Evolutionary conservation across 345 rosid species (phyloP).

Genomic region (Eucalyptus viminalis): DNA sequence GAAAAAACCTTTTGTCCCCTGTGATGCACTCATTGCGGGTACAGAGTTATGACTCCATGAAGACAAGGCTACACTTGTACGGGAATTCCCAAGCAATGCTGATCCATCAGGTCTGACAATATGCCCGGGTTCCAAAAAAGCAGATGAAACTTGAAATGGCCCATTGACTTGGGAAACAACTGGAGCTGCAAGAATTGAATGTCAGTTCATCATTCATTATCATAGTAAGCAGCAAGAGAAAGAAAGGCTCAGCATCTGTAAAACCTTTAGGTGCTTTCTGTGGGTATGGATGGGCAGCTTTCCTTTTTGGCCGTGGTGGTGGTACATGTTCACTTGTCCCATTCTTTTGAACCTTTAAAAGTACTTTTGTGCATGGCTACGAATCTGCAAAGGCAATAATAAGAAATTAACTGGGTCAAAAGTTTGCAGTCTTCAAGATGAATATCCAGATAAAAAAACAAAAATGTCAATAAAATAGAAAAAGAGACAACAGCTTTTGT

Average conservation of each 20-base stretch:
- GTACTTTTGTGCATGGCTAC: constrained; percentile 96
- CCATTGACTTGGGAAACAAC: constrained; percentile 25
- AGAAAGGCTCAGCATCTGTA: background rate
- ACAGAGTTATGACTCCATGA: constrained; percentile 33
- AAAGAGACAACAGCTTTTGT: background rate
- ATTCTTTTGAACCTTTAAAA: constrained; percentile 87
- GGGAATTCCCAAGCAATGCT: constrained; percentile 25
- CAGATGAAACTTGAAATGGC: constrained; percentile 34
- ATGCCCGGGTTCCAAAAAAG: constrained; percentile 34
- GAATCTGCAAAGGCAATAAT: constrained; percentile 38
- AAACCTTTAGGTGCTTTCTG: constrained; percentile 77
- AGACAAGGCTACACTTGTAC: constrained; percentile 21
- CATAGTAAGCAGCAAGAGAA: background rate
- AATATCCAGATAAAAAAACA: background rate
- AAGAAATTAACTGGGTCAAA: background rate
- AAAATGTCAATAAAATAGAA: background rate
- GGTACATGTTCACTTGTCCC: constrained; percentile 84
- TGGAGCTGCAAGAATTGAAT: constrained; percentile 16
- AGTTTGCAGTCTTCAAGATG: background rate
- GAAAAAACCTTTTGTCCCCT: constrained; percentile 26
- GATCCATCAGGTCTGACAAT: constrained; percentile 30
- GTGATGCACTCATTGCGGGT: constrained; percentile 17
- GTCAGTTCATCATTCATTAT: background rate
- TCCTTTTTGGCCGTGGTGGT: constrained; percentile 95
- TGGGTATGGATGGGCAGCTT: constrained; percentile 89